Evolutionary conservation across 2,329 filamentous ascomycete genomes (phyloP), one percentile per base, ranked within the genome.

Genomic region (Sporothrix pseudoabietina): DNA sequence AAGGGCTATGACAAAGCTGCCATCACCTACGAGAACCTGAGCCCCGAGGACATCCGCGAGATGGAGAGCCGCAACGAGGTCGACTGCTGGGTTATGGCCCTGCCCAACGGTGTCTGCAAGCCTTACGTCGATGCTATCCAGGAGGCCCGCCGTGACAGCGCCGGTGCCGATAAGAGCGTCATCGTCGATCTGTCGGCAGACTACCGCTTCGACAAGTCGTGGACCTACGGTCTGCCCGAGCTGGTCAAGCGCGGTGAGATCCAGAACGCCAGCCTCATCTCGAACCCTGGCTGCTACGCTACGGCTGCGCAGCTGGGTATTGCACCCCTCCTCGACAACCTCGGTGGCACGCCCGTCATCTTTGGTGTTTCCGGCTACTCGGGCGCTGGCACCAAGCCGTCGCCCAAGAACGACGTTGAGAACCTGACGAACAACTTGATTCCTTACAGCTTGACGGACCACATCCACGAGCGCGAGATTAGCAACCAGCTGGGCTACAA

Each of bases 31-130:
- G 94, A 97, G 82, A 97, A 94, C 81, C 86, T 98, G 61, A 90
- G 88, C 72, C 89, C 94, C 7, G 95, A 98, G 77, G 95, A 98
- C 77, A 91, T 97, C 14, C 89, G 90, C 76, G 87, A 90, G 73
- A 93, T 98, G 88, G 93, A 96, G 75, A 90, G 92, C 80, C 89
- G 91, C 44, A 92, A 92, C 70, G 89, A 94, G 78, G 90, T 98
- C 69, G 95, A 98, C 84, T 96, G 93, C 83, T 98, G 94, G 94
- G 93, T 98, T 61, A 96, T 98, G 93, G 96, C 96, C 49, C 89
- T 98, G 41, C 96, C 95, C 61, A 99, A 98, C 79, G 93, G 93
- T 75, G 94, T 97, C 69, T 98, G 94, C 88, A 92, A 94, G 84
- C 94, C 96, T 0, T 99, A 92, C 77, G 92, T 98, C 10, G 93